Conservation (phyloP, 306 rosid species). For the Spatholobus suberectus region DNA sequence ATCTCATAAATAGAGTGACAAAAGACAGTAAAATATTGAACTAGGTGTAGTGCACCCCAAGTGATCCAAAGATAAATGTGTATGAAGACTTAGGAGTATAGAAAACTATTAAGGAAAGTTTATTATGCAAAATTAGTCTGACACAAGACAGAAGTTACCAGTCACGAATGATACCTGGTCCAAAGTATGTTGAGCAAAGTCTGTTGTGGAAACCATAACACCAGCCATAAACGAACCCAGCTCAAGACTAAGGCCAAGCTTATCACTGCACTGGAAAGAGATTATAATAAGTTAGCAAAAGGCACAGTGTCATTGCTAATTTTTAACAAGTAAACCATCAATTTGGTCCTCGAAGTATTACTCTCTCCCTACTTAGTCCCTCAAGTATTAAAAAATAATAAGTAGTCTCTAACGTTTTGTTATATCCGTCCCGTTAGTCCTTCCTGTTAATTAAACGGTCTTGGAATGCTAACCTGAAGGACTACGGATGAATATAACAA, state of each 20-base stretch:
- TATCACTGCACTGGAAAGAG: constrained; percentile 98
- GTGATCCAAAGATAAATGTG: constrained; percentile 1
- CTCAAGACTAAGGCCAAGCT: constrained; percentile 99
- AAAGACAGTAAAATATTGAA: constrained; percentile 7
- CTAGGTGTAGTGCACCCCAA: not conserved
- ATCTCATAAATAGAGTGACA: constrained; percentile 19
- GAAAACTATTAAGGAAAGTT: constrained; percentile 5
- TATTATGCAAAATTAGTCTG: constrained; percentile 7
- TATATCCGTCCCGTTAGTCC: no score
- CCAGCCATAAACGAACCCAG: constrained; percentile 99
- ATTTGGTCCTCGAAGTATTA: no score
- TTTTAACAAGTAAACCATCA: no score
- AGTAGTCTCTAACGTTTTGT: no score
- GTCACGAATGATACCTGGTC: constrained; percentile 76
- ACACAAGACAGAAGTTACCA: constrained; percentile 21
- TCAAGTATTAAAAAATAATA: no score
- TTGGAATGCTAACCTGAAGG: no score
- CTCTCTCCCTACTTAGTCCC: no score
- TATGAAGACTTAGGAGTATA: not conserved
- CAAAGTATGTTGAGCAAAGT: constrained; percentile 92
- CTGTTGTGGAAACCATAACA: constrained; percentile 96
- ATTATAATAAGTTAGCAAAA: constrained; percentile 46
- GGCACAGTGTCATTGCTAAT: constrained; percentile 12
- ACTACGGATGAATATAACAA: no score
- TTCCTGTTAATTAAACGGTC: no score